These are phyloP conservation scores for Clarireedia monteithiana DNA, from an alignment of 2,329 filamentous ascomycete genomes.

Conservation along the genomic window DNA sequence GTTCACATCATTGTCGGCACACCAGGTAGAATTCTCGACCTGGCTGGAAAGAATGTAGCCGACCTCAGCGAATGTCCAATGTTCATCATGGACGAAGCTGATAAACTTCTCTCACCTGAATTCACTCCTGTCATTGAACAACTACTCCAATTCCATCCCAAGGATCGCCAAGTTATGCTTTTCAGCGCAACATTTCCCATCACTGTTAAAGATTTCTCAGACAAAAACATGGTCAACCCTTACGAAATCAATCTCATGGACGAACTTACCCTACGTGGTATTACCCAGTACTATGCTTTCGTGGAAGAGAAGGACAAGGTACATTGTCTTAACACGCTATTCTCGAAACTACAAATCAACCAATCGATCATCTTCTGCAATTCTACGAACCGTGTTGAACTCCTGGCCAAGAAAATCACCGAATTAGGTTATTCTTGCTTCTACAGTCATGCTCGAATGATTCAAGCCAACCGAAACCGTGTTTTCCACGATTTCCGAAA, in stretches of 20 bases:
- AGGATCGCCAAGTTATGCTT: slow-evolving; percentile 97
- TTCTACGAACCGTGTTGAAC: slow-evolving; percentile 94
- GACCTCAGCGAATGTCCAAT: slow-evolving; percentile 94
- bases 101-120: slow-evolving; percentile 93
- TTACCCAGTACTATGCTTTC: slow-evolving; percentile 98
- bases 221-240: slow-evolving; percentile 93
- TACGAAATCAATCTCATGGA: slow-evolving; percentile 99
- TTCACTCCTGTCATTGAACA: slow-evolving; percentile 98
- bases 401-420: slow-evolving; percentile 98
- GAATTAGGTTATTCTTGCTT: slow-evolving; percentile 99
- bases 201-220: slow-evolving; percentile 95
- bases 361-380: slow-evolving; percentile 99
- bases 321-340: slow-evolving; percentile 96
- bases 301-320: slow-evolving; percentile 99
- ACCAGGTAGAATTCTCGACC: slow-evolving; percentile 88
- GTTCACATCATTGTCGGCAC: slow-evolving; percentile 98
- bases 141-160: slow-evolving; percentile 88
- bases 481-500: slow-evolving; percentile 99
- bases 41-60: slow-evolving; percentile 92
- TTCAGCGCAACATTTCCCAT: slow-evolving; percentile 97
- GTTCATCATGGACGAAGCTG: slow-evolving; percentile 99
- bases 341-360: slow-evolving; percentile 98
- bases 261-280: slow-evolving; percentile 92
- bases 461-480: slow-evolving; percentile 91
- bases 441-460: slow-evolving; percentile 98